Conservation (phyloP, 2,329 filamentous ascomycete species). For the Pseudocercospora musae region DNA sequence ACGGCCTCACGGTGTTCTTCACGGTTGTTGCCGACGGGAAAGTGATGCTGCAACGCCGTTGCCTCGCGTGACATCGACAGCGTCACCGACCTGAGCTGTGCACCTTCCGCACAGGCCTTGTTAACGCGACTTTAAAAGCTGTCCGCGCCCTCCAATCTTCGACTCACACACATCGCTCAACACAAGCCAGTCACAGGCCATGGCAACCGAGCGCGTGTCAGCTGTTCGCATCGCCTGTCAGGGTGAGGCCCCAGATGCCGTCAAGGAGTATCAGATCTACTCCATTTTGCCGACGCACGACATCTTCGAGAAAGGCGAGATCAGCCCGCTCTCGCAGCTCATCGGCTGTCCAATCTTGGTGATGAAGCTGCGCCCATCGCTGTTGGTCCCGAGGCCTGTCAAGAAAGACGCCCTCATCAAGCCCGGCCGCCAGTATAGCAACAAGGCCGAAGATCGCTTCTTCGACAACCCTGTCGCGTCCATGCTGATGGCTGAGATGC, state of each 20-base stretch:
- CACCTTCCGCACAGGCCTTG: background rate
- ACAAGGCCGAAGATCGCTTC: background rate
- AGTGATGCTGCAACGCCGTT: background rate
- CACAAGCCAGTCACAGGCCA: background rate
- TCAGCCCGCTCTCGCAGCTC: background rate
- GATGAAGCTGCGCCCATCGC: constrained; percentile 3
- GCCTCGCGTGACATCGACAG: background rate
- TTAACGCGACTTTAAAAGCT: background rate
- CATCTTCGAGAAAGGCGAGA: background rate
- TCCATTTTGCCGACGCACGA: background rate
- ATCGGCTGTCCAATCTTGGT: background rate
- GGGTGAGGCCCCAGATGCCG: background rate
- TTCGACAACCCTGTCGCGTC: background rate
- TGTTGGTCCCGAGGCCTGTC: background rate
- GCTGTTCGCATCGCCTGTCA: constrained; percentile 1
- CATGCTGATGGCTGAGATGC: background rate
- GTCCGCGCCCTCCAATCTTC: background rate
- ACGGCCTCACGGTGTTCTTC: background rate
- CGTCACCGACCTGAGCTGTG: background rate
- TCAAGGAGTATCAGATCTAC: constrained; percentile 4
- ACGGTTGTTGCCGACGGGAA: background rate
- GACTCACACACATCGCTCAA: background rate
- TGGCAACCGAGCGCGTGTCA: background rate
- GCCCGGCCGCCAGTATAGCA: background rate
- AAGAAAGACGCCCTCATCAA: background rate